phyloP scores from a whole-genome alignment of 225 moss, liverwort and hornwort species.

The Takakia lepidozioides region DNA sequence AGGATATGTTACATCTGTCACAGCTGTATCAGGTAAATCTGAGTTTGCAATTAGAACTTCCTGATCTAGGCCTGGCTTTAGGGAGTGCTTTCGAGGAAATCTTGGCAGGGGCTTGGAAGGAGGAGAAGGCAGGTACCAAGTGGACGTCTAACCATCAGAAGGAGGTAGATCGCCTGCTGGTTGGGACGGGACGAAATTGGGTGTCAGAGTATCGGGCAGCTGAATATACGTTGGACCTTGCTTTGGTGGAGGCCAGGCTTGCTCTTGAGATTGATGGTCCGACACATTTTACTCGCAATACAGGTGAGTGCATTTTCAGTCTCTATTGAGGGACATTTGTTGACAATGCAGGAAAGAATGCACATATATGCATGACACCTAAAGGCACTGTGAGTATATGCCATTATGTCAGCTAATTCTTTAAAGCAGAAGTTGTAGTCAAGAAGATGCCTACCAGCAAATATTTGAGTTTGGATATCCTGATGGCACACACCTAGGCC shows the following conservation, averaged over 20 bases:
- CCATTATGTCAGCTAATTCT: not conserved
- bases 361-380: not conserved
- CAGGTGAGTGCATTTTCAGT: slow-evolving; percentile 17
- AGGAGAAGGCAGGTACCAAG: slow-evolving; percentile 39
- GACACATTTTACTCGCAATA: slow-evolving; percentile 81
- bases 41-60: slow-evolving; percentile 59
- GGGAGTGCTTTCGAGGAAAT: slow-evolving; percentile 26
- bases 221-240: slow-evolving; percentile 72
- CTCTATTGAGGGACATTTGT: not conserved
- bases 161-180: slow-evolving; percentile 72
- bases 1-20: slow-evolving; percentile 43
- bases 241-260: slow-evolving; percentile 54
- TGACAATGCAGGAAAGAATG: not conserved
- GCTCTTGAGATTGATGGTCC: slow-evolving; percentile 86
- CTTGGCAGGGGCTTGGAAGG: slow-evolving; percentile 51
- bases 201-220: slow-evolving; percentile 59
- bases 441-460: too few species aligned
- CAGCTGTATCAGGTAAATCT: slow-evolving; percentile 69
- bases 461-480: too few species aligned
- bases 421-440: too few species aligned
- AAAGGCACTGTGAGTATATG: not conserved
- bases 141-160: slow-evolving; percentile 67
- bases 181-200: slow-evolving; percentile 62
- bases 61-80: slow-evolving; percentile 19
- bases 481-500: too few species aligned